Evolutionary conservation across 2,329 filamentous ascomycete genomes (phyloP).

Genomic region (Periconia macrospinosa): DNA sequence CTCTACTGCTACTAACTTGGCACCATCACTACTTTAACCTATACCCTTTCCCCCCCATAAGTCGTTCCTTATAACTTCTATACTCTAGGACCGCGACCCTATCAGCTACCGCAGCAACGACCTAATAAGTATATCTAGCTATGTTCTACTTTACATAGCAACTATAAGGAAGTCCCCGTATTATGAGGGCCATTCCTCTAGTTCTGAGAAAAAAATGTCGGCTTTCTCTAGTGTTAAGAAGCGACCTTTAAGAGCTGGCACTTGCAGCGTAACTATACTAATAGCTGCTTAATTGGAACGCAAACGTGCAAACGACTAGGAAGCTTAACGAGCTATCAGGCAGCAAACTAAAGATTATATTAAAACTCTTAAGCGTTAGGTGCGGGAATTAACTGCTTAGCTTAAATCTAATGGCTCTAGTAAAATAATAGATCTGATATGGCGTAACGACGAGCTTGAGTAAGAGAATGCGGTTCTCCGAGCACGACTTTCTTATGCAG

Average conservation of each 20-base stretch:
- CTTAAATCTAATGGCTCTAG: conserved; percentile 49
- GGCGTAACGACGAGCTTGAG: conserved; percentile 58
- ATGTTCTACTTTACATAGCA: conserved; percentile 39
- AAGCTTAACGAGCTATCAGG: conserved; percentile 62
- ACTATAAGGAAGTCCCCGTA: conserved; percentile 39
- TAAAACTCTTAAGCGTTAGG: conserved; percentile 57
- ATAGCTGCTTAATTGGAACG: conserved; percentile 61
- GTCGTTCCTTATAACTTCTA: conserved; percentile 44
- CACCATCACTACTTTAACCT: conserved; percentile 30
- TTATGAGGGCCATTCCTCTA: conserved; percentile 44
- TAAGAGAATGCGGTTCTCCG: conserved; percentile 58
- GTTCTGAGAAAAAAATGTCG: conserved; percentile 37
- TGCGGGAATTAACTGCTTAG: conserved; percentile 55
- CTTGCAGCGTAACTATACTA: conserved; percentile 59
- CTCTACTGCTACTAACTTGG: conserved; percentile 35
- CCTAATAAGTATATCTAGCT: conserved; percentile 41
- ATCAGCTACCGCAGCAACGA: conserved; percentile 41
- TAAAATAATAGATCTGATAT: conserved; percentile 55
- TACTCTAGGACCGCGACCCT: conserved; percentile 43
- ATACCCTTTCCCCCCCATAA: conserved; percentile 33
- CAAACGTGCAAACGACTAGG: conserved; percentile 63
- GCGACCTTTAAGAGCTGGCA: conserved; percentile 57
- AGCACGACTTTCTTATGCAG: conserved; percentile 51
- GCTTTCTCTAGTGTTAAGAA: conserved; percentile 47
- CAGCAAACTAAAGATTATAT: conserved; percentile 63